Conservation (phyloP, 1,139 yeast genomes). For the Kazachstania sp. region DNA sequence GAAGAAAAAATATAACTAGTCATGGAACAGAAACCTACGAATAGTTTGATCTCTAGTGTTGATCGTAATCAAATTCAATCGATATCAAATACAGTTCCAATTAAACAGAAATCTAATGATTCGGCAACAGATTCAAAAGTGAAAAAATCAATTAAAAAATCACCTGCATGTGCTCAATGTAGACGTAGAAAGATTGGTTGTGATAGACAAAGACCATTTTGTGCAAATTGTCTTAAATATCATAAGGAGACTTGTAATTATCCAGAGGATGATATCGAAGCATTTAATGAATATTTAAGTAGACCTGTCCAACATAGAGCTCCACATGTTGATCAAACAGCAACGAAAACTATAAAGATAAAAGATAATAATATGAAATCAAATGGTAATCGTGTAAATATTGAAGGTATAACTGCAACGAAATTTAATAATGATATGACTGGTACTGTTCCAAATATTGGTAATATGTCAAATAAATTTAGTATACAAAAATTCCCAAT, state of each 20-base stretch:
- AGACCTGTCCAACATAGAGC: neutral
- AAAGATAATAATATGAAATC: neutral
- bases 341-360: neutral
- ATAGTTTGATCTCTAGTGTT: neutral
- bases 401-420: neutral
- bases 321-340: neutral
- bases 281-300: constrained; percentile 1
- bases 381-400: neutral
- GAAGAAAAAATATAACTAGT: neutral
- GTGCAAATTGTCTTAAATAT: constrained; percentile 43
- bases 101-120: neutral
- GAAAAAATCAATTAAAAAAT: constrained; percentile 10
- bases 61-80: neutral
- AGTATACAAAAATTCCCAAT: neutral
- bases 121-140: neutral
- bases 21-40: neutral
- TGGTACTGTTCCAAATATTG: neutral
- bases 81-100: neutral
- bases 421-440: neutral
- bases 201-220: constrained; percentile 47
- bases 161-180: constrained; percentile 40
- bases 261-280: constrained; percentile 12
- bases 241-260: constrained; percentile 24
- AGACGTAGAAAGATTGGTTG: constrained; percentile 47
- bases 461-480: neutral